Conservation (phyloP, 2,329 filamentous ascomycete genomes). For the Colletotrichum siamense region DNA sequence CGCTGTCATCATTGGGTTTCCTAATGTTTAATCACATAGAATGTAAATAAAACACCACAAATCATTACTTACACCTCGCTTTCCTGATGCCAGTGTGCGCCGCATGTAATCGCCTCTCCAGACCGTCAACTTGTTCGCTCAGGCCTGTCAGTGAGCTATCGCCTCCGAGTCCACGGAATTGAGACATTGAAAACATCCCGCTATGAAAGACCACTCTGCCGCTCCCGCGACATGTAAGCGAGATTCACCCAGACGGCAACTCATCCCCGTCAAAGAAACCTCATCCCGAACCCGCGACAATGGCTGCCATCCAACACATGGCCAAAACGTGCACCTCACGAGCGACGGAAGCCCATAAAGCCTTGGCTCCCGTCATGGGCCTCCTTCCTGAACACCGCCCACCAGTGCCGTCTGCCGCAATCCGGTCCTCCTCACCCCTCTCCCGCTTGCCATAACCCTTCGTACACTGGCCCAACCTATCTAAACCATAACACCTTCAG, state of each 20-base stretch:
- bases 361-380: background rate
- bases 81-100: background rate
- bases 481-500: background rate
- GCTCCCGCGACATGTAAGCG: background rate
- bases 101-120: accelerated
- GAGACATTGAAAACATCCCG: background rate
- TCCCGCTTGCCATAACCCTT: too few species aligned
- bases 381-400: background rate
- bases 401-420: background rate
- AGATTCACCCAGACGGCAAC: background rate
- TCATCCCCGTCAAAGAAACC: background rate
- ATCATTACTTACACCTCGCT: background rate
- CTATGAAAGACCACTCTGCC: background rate
- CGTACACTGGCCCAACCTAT: background rate
- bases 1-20: conserved; percentile 25
- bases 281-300: background rate
- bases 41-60: background rate
- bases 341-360: background rate
- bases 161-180: background rate
- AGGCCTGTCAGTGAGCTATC: background rate
- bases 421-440: too few species aligned
- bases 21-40: conserved; percentile 20
- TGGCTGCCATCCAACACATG: background rate
- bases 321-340: background rate
- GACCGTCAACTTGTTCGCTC: background rate